Conservation (phyloP, 225 moss, liverwort and hornwort genomes). For the Marchantia polymorpha region DNA sequence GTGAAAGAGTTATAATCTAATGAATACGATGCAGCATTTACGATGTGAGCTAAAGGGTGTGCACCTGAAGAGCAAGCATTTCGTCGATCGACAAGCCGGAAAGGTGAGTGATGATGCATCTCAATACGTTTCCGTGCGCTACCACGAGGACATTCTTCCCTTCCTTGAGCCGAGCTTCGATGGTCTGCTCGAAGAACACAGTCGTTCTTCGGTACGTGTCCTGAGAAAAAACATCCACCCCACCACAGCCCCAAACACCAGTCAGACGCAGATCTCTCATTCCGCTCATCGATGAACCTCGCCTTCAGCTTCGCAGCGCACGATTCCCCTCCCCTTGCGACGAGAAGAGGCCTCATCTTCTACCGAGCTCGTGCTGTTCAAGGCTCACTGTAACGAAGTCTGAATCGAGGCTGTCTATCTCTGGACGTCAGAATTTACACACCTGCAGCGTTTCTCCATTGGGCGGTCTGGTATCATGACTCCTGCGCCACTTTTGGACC, state of each 20-base stretch:
- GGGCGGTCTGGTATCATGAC: slow-evolving; percentile 83
- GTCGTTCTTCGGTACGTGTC: slow-evolving; percentile 68
- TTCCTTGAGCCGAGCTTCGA: slow-evolving; percentile 79
- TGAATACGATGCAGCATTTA: background rate
- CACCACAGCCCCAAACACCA: too few species aligned
- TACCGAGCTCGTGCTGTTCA: too few species aligned
- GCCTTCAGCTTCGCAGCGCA: too few species aligned
- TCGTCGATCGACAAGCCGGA: slow-evolving; percentile 66
- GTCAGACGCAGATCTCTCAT: too few species aligned
- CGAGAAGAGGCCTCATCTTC: too few species aligned
- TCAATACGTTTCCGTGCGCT: slow-evolving; percentile 86
- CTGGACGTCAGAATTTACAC: background rate
- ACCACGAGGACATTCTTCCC: slow-evolving; percentile 81
- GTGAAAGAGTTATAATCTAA: too few species aligned
- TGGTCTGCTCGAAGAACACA: slow-evolving; percentile 61
- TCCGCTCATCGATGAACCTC: too few species aligned
- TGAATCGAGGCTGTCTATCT: too few species aligned
- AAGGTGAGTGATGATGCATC: slow-evolving; percentile 79
- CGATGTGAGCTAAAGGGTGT: background rate
- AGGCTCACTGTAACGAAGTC: too few species aligned
- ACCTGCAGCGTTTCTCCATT: slow-evolving; percentile 95
- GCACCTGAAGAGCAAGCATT: slow-evolving; percentile 92
- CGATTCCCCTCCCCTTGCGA: too few species aligned
- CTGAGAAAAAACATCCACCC: slow-evolving; percentile 27
- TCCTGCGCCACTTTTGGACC: slow-evolving; percentile 79